Evolutionary conservation across 2,329 filamentous ascomycete species (phyloP).

Genomic region (Albophoma yamanashiensis): DNA sequence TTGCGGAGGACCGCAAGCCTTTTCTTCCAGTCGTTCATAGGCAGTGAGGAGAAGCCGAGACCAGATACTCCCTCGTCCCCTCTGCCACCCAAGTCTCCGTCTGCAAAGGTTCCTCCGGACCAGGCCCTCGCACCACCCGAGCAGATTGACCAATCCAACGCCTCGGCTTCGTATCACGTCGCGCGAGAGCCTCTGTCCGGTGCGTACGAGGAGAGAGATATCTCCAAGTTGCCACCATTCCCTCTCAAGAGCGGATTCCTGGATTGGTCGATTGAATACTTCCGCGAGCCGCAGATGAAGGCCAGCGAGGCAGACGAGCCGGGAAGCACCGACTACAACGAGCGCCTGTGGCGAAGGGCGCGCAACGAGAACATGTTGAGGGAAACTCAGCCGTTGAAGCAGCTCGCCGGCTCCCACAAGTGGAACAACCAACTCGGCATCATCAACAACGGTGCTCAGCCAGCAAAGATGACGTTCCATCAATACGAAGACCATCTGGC

Average conservation of each 20-base stretch:
- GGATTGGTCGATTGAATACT: constrained; percentile 96
- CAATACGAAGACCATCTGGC: constrained; percentile 96
- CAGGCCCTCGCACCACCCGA: constrained; percentile 51
- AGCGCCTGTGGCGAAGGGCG: constrained; percentile 82
- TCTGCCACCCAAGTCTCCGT: constrained; percentile 17
- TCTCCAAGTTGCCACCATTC: constrained; percentile 49
- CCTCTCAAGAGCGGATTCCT: constrained; percentile 78
- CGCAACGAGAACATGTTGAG: constrained; percentile 88
- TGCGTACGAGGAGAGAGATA: constrained; percentile 54
- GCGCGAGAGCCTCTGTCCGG: constrained; percentile 73
- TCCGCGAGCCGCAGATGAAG: constrained; percentile 97
- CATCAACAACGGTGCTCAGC: constrained; percentile 82
- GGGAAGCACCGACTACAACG: constrained; percentile 92
- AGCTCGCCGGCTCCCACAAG: constrained; percentile 70
- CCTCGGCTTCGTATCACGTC: constrained; percentile 61
- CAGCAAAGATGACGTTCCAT: constrained; percentile 89
- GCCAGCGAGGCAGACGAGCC: constrained; percentile 92
- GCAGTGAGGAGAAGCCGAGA: constrained; percentile 31
- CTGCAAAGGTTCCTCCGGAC: constrained; percentile 28
- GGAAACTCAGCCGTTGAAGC: constrained; percentile 89
- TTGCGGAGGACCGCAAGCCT: constrained; percentile 54
- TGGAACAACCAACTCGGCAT: constrained; percentile 81
- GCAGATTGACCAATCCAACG: constrained; percentile 57
- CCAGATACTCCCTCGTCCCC: constrained; percentile 20
- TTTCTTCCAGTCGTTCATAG: constrained; percentile 48